Evolutionary conservation across 2,329 filamentous ascomycete genomes (phyloP), one percentile per base, ranked within the genome.

Genomic region (Aspergillus ustus): DNA sequence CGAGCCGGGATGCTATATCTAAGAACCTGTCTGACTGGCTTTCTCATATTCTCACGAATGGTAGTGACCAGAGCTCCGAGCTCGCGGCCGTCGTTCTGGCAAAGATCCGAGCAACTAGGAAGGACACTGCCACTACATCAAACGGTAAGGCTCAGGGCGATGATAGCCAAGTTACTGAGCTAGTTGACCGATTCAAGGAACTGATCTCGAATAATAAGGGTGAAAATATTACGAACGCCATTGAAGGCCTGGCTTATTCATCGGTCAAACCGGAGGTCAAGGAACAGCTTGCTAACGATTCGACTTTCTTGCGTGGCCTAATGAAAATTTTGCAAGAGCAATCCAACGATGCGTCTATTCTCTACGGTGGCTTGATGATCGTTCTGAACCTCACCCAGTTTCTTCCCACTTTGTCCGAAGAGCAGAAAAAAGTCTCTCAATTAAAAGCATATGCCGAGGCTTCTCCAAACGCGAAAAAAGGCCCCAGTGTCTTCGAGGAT

Each of bases 401-500:
- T 73, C 84, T 87, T 45, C 93, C 93, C 7, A 82, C 82, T 7
- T 82, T 93, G 45, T 89, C 92, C 0, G 94, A 97, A 65, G 95
- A 99, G 76, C 90, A 97, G 70, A 95, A 94, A 80, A 92, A 91
- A 72, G 92, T 99, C 80, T 86, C 86, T 6, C 91, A 99, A 74
- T 85, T 99, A 49, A 97, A 96, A 80, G 92, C 93, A 2, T 99
- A 98, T 70, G 95, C 95, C 15, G 92, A 96, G 72, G 91, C 92
- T 0, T 88, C 89, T 72, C 89, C 92, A 0, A 87, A 88, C 5
- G 93, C 92, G 70, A 73, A 85, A n/a, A 77, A 80, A 1, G 73
- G 76, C 20, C 74, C 82, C 0, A 87, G 93, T 71, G 86, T 87
- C 7, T 81, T 96, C 0, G 89, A 95, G 60, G 87, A 93, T 63